These are phyloP conservation scores for Leucocoprinus birnbaumii DNA, from an alignment of 768 basidiomycete species.

Conservation along the genomic window DNA sequence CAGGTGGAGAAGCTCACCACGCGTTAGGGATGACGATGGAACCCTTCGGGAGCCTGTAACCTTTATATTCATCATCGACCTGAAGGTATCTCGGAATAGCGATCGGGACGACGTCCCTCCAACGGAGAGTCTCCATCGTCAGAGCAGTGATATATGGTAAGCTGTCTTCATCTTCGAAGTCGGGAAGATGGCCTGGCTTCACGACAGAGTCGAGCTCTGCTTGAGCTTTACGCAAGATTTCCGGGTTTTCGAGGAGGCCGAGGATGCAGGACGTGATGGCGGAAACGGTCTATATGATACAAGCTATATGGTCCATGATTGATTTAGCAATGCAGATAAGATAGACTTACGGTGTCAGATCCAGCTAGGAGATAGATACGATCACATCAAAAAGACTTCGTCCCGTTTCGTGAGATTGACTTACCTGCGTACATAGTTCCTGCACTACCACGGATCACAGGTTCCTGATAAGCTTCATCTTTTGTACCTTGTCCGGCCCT, in stretches of 20 bases:
- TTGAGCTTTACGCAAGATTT: conserved; percentile 29
- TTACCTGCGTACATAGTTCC: conserved; percentile 21
- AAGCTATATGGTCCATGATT: neutral
- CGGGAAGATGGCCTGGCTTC: conserved; percentile 27
- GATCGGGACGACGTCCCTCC: conserved; percentile 22
- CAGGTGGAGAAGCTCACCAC: conserved; percentile 20
- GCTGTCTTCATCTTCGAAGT: conserved; percentile 22
- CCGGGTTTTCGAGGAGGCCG: conserved; percentile 13
- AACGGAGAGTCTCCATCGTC: conserved; percentile 25
- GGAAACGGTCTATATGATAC: conserved; percentile 3
- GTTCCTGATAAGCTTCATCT: conserved; percentile 15
- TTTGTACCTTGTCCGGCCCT: conserved; percentile 9
- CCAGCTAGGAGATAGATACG: conserved; percentile 12
- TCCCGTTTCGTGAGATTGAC: neutral
- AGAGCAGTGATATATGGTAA: conserved; percentile 31
- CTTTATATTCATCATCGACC: conserved; percentile 26
- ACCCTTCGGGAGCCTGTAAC: conserved; percentile 28
- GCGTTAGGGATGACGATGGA: conserved; percentile 29
- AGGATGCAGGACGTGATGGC: conserved; percentile 14
- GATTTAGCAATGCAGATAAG: neutral
- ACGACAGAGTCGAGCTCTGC: conserved; percentile 30
- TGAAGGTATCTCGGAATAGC: conserved; percentile 19
- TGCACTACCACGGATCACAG: conserved; percentile 20
- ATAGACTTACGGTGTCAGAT: conserved; percentile 17
- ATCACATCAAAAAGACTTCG: neutral